Evolutionary conservation across 495 filamentous ascomycete genomes (phyloP), one percentile per base, ranked within the genome.

Genomic region (Hypoxylon subgilvum): DNA sequence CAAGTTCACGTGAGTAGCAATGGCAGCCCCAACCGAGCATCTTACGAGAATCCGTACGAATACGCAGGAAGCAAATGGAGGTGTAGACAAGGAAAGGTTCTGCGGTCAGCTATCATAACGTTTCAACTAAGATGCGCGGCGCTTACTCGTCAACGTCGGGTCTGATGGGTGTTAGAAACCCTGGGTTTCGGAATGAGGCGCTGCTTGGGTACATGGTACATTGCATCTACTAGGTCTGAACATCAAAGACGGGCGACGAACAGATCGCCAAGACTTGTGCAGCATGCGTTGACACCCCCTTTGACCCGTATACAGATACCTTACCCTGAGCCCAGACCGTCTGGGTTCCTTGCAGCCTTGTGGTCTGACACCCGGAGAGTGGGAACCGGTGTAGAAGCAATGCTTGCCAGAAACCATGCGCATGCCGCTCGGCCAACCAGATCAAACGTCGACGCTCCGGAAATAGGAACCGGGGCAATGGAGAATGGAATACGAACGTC

Each of bases 1-100:
- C 61, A 59, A 49, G 54, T 50, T 58, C 61, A 59, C 54, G 54
- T 64, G 61, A 46, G 50, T 38, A 41, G 48, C 10, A 18, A 27
- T 31, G 47, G 34, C 34, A 10, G 21, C 35, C 52, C 36, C 48
- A 36, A 28, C 51, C 39, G 23, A 45, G 8, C 10, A 14, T 53
- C 53, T 63, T 57, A 53, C 48, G 39, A 63, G 48, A 34, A 16
- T 14, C n/a, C 16, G 28, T 17, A 19, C 38, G 25, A 23, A 22
- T 34, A n/a, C n/a, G n/a, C n/a, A n/a, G n/a, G n/a, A n/a, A n/a
- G n/a, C n/a, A n/a, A n/a, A n/a, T n/a, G n/a, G n/a, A n/a, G n/a
- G n/a, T n/a, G n/a, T n/a, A 46, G 31, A 32, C 34, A 32, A 31
- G 36, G 43, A 25, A 17, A 23, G 28, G 48, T 38, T 14, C 18